Conservation (phyloP, 768 basidiomycete species). For the Termitomyces sp. region DNA sequence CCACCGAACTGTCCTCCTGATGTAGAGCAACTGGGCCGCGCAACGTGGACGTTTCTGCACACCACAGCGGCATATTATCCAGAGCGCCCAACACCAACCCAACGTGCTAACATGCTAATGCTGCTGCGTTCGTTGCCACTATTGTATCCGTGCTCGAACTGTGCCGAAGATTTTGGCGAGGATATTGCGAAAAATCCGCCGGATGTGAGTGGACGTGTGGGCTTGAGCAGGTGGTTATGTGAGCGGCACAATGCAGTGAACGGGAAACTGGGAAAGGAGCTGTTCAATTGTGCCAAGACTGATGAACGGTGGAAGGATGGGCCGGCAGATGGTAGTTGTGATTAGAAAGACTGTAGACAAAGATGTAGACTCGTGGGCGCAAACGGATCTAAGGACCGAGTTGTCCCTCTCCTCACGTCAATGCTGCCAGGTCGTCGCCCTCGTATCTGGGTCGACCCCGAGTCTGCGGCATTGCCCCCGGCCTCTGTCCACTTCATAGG, state of each 20-base stretch:
- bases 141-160: constrained; percentile 85
- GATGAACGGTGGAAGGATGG: constrained; percentile 94
- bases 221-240: constrained; percentile 83
- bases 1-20: constrained; percentile 83
- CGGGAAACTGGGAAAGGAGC: constrained; percentile 72
- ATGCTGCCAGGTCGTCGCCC: constrained; percentile 11
- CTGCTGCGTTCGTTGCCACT: constrained; percentile 73
- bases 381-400: neutral
- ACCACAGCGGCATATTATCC: constrained; percentile 96
- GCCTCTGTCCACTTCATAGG: constrained; percentile 4
- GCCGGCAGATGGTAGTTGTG: constrained; percentile 81
- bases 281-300: constrained; percentile 76
- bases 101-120: constrained; percentile 79
- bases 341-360: constrained; percentile 33
- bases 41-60: constrained; percentile 97
- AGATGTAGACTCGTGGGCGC: neutral
- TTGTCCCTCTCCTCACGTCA: neutral
- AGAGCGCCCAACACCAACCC: constrained; percentile 63
- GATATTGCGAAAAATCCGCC: constrained; percentile 65
- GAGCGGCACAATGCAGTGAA: constrained; percentile 93
- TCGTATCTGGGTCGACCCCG: constrained; percentile 12
- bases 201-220: constrained; percentile 65
- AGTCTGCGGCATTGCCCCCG: constrained; percentile 7
- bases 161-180: constrained; percentile 77
- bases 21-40: constrained; percentile 80